Percentiles rank a stretch among this genome's conserved stretches.
phyloP scores from a whole-genome alignment of 2,329 filamentous ascomycete genomes.

The Fusarium longipes region DNA sequence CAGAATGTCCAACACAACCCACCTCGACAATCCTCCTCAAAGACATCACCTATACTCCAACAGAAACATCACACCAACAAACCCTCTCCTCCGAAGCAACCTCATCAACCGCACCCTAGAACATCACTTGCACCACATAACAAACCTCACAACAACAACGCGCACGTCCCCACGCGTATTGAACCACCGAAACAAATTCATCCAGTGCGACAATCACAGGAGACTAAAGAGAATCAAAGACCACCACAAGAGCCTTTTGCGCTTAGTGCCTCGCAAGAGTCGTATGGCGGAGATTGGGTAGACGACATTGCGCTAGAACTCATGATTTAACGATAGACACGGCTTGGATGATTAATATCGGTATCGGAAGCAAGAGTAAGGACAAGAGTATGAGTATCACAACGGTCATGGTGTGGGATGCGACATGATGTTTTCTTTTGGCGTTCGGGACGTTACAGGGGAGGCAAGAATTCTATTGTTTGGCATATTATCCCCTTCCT shows the following conservation, averaged over 20 bases:
- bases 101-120: background rate
- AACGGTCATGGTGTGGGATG: background rate
- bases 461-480: background rate
- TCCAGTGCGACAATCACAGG: background rate
- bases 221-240: conserved; percentile 45
- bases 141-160: conserved; percentile 1
- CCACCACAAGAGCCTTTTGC: conserved; percentile 14
- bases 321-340: conserved; percentile 39
- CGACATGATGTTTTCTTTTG: background rate
- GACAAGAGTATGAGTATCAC: background rate
- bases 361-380: background rate
- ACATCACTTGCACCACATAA: background rate
- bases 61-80: conserved; percentile 5
- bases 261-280: conserved; percentile 51
- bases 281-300: conserved; percentile 55
- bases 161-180: background rate
- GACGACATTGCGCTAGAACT: conserved; percentile 52
- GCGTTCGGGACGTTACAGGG: conserved; percentile 12
- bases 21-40: conserved; percentile 1
- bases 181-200: conserved; percentile 1
- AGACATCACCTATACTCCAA: background rate
- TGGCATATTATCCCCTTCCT: conserved; percentile 8
- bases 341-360: conserved; percentile 17
- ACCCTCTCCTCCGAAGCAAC: background rate
- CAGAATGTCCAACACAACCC: background rate